Conservation (phyloP, 1,139 yeast genomes). For the Zygoascus meyerae region DNA sequence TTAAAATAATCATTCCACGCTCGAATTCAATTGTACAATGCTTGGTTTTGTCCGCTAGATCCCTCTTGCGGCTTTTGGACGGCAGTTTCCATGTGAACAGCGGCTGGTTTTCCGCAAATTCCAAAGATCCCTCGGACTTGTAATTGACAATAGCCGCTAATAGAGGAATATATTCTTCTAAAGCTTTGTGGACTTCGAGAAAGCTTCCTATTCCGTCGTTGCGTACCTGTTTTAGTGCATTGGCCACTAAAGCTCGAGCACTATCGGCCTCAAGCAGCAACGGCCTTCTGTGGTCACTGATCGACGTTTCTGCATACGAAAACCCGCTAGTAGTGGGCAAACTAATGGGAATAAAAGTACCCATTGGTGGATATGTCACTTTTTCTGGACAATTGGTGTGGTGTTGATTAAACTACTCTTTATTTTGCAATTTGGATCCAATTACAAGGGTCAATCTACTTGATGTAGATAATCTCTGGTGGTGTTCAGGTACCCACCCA, state of each 20-base stretch:
- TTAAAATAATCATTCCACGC: conserved; percentile 28
- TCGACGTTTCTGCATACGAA: not conserved
- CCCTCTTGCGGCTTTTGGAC: conserved; percentile 15
- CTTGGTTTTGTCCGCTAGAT: conserved; percentile 25
- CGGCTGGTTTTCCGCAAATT: not conserved
- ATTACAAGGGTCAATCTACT: too few species aligned
- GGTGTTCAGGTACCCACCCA: too few species aligned
- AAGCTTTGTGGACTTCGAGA: conserved; percentile 27
- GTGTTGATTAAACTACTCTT: too few species aligned
- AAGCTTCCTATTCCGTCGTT: conserved; percentile 26
- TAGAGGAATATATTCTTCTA: conserved; percentile 31
- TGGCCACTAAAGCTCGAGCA: conserved; percentile 30
- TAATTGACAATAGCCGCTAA: conserved; percentile 20
- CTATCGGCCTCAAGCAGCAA: conserved; percentile 27
- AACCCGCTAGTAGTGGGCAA: conserved; percentile 5
- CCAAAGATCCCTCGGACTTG: conserved; percentile 9
- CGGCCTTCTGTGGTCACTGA: conserved; percentile 4
- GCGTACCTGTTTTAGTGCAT: conserved; percentile 30
- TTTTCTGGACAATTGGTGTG: too few species aligned
- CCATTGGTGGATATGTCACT: too few species aligned
- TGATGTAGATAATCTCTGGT: too few species aligned
- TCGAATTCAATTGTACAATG: conserved; percentile 28
- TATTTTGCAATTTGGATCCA: too few species aligned
- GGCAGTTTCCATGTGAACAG: conserved; percentile 31
- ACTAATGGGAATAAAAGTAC: too few species aligned